Evolutionary conservation across 345 rosid genomes (phyloP).

Genomic region (Iberis pinnata): DNA sequence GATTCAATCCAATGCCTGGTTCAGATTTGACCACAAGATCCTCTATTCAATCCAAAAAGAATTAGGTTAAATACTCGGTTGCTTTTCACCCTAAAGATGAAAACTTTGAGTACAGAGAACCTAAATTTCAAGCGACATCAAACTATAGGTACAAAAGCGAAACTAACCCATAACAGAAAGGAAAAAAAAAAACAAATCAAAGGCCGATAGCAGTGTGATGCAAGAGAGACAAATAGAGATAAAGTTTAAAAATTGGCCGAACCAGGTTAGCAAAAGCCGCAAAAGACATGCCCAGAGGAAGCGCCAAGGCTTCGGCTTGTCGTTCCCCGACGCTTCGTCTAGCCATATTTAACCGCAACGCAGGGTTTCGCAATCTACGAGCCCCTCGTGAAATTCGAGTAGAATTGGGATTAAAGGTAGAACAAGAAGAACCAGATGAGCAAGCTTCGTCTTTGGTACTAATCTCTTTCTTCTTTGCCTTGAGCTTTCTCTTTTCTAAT

Average conservation of each 20-base stretch:
- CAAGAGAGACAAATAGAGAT: neutral
- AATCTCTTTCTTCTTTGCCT: no score
- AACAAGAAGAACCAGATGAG: neutral
- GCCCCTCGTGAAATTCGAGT: slow-evolving; percentile 22
- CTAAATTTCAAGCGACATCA: neutral
- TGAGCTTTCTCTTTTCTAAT: no score
- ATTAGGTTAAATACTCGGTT: no score
- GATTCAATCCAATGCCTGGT: slow-evolving; percentile 3
- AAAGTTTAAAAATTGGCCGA: slow-evolving; percentile 22
- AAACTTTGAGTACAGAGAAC: neutral
- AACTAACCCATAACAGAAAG: slow-evolving; percentile 14
- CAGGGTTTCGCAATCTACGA: slow-evolving; percentile 33
- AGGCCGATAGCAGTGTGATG: neutral
- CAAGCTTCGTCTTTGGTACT: neutral
- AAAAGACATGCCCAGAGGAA: slow-evolving; percentile 44
- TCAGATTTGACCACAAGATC: slow-evolving; percentile 15
- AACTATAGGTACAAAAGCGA: slow-evolving; percentile 1
- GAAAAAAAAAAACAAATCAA: neutral
- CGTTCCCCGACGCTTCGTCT: slow-evolving; percentile 26
- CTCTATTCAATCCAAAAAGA: neutral
- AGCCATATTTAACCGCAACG: slow-evolving; percentile 28
- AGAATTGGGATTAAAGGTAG: neutral
- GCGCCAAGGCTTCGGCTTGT: slow-evolving; percentile 38
- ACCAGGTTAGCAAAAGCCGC: slow-evolving; percentile 83
- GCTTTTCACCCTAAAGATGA: slow-evolving; percentile 16